Base-by-base conservation (phyloP, 441 rosid species). In the Codiaeum variegatum region DNA sequence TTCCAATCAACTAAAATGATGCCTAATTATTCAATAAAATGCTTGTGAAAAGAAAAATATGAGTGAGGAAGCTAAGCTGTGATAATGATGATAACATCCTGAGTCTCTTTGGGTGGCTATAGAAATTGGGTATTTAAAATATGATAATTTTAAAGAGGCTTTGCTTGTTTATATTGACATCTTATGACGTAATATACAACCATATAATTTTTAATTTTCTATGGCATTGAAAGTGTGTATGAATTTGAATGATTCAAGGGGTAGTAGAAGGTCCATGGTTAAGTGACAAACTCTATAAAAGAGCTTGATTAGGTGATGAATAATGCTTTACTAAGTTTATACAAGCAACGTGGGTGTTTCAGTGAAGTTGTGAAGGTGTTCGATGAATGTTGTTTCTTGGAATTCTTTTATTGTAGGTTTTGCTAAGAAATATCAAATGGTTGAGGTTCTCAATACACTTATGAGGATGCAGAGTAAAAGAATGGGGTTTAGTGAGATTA, bases 71-170 rank as follows among this genome's bases (percentile, higher is more conserved):
- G n/a, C n/a, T n/a, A n/a, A n/a, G n/a, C n/a, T n/a, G n/a, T n/a
- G n/a, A n/a, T n/a, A n/a, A n/a, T n/a, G n/a, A n/a, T n/a, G n/a
- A n/a, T n/a, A n/a, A n/a, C n/a, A n/a, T n/a, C 44, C 76, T 3
- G 88, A 83, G 64, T 73, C 83, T 49, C 65, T 85, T 0, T 85
- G 84, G 85, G 78, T 78, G 21, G 85, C 88, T 32, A 79, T 85
- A 84, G 85, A 83, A 26, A 83, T 83, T 75, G 88, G 83, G 42
- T 81, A 71, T 62, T 79, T 83, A 9, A 76, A 79, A 73, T 81
- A 83, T 40, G 76, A 79, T 11, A 62, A 56, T 34, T 81, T 83
- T 5, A 54, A 70, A 40, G 83, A 78, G 2, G 80, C 83, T 69
- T 32, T 83, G 54, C 18, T 63, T 47, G 71, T 79, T 58, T 81